A percentile compares a stretch with the other conserved stretches of the same genome.
These are phyloP conservation scores for Malus hybrid DNA, from an alignment of 331 rosid species.

Conservation along the genomic window DNA sequence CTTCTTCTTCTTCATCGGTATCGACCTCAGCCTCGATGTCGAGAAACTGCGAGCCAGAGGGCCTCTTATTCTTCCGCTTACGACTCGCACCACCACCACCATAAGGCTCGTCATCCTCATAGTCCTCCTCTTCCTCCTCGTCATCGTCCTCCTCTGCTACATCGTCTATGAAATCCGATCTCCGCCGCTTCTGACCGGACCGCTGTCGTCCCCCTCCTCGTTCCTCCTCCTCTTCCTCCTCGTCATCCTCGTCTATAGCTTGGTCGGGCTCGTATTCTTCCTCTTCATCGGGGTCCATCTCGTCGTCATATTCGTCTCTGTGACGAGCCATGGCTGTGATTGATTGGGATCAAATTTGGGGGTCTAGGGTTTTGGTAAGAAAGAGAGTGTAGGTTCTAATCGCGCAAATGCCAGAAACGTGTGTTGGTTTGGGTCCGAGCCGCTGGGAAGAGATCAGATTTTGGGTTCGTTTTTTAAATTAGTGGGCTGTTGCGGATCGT, in stretches of 20 bases:
- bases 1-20: conserved; percentile 81
- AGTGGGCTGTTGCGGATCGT: no score
- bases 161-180: conserved; percentile 70
- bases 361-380: neutral
- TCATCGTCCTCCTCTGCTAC: conserved; percentile 86
- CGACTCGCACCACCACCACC: conserved; percentile 26
- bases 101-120: conserved; percentile 42
- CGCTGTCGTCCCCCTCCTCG: conserved; percentile 28
- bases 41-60: conserved; percentile 41
- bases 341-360: neutral
- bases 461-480: no score
- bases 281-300: conserved; percentile 52
- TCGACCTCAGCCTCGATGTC: conserved; percentile 72
- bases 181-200: conserved; percentile 55
- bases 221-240: conserved; percentile 41
- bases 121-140: conserved; percentile 64
- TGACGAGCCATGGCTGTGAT: conserved; percentile 40
- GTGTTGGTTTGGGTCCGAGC: no score
- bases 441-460: no score
- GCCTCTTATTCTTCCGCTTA: conserved; percentile 33
- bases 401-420: no score
- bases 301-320: conserved; percentile 43
- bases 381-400: no score
- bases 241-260: conserved; percentile 40
- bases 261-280: conserved; percentile 55